Percentiles rank a stretch among this genome's conserved stretches.
Evolutionary conservation across 2,329 filamentous ascomycete genomes (phyloP).

Genomic region (Zopfia rhizophila): DNA sequence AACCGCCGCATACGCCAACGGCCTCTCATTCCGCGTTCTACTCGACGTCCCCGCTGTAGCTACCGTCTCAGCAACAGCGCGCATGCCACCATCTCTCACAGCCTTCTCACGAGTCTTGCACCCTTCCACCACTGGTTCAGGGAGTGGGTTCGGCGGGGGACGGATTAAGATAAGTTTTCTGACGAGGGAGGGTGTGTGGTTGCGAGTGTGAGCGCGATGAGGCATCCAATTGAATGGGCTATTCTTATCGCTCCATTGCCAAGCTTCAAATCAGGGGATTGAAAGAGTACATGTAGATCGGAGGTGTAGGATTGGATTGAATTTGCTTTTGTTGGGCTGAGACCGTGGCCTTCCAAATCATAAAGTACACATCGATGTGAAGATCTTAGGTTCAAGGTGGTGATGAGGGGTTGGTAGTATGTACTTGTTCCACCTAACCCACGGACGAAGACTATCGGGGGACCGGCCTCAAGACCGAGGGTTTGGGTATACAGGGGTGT

Average conservation of each 20-base stretch:
- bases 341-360: slow-evolving; percentile 67
- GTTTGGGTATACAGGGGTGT: slow-evolving; percentile 56
- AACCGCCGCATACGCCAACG: slow-evolving; percentile 55
- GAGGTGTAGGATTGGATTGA: slow-evolving; percentile 57
- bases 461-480: slow-evolving; percentile 30
- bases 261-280: too few species aligned
- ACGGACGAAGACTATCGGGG: slow-evolving; percentile 63
- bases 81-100: slow-evolving; percentile 59
- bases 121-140: slow-evolving; percentile 44
- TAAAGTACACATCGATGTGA: slow-evolving; percentile 55
- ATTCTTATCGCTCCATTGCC: slow-evolving; percentile 58
- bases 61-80: slow-evolving; percentile 54
- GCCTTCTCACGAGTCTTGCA: slow-evolving; percentile 50
- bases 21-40: slow-evolving; percentile 50
- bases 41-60: slow-evolving; percentile 50
- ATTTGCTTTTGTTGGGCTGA: slow-evolving; percentile 62
- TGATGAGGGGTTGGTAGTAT: slow-evolving; percentile 59
- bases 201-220: slow-evolving; percentile 59
- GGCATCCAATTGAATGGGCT: slow-evolving; percentile 64
- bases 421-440: slow-evolving; percentile 62
- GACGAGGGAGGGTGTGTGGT: slow-evolving; percentile 53
- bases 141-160: slow-evolving; percentile 59
- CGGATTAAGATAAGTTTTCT: slow-evolving; percentile 60
- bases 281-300: slow-evolving; percentile 56
- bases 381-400: slow-evolving; percentile 41